Evolutionary conservation across 495 filamentous ascomycete species (phyloP).

Genomic region (Penicillium egyptiacum): DNA sequence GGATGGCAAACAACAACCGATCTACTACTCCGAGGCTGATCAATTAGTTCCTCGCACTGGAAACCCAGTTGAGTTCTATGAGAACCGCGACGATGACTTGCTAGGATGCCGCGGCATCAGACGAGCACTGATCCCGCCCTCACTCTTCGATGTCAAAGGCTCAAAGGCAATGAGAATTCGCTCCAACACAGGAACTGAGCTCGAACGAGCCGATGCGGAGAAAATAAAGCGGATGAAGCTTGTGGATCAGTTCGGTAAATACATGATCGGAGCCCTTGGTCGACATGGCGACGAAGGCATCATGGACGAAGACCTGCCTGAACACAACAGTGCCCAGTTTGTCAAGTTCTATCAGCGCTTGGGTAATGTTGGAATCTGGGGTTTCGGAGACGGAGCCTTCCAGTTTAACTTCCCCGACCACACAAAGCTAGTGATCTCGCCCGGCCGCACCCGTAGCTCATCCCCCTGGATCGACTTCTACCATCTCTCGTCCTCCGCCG

Average conservation of each 20-base stretch:
- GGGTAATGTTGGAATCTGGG: slow-evolving; percentile 86
- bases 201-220: slow-evolving; percentile 58
- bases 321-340: slow-evolving; percentile 54
- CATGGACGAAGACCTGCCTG: slow-evolving; percentile 27
- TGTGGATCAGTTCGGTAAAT: slow-evolving; percentile 91
- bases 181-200: slow-evolving; percentile 53
- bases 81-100: slow-evolving; percentile 59
- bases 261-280: slow-evolving; percentile 72
- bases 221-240: slow-evolving; percentile 73
- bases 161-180: slow-evolving; percentile 45
- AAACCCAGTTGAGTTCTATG: slow-evolving; percentile 73
- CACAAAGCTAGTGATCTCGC: slow-evolving; percentile 83
- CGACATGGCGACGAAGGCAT: slow-evolving; percentile 47
- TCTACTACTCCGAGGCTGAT: slow-evolving; percentile 57
- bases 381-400: slow-evolving; percentile 82
- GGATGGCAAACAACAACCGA: slow-evolving; percentile 52
- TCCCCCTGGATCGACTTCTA: slow-evolving; percentile 76
- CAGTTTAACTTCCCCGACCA: slow-evolving; percentile 98
- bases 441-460: slow-evolving; percentile 58
- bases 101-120: slow-evolving; percentile 56
- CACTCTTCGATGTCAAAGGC: slow-evolving; percentile 51
- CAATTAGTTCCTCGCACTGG: slow-evolving; percentile 66
- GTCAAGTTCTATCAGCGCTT: slow-evolving; percentile 88
- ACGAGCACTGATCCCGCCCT: slow-evolving; percentile 59
- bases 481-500: slow-evolving; percentile 71